These are phyloP conservation scores for Agrocybe praecox DNA, from an alignment of 768 basidiomycete species.

Conservation along the genomic window DNA sequence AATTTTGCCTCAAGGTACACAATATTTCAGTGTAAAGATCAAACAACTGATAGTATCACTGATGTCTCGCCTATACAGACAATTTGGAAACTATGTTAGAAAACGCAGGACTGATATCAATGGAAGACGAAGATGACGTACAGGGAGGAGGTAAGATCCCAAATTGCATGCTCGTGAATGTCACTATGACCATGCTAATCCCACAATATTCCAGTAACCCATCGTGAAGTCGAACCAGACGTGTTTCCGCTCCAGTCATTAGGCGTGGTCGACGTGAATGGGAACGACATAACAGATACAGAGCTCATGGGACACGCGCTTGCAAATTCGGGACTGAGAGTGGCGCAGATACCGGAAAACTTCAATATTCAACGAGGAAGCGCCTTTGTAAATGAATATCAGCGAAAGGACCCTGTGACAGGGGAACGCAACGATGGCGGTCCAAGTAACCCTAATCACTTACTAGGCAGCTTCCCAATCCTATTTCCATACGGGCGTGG, in stretches of 20 bases:
- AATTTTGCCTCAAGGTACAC: neutral
- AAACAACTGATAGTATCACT: too few species aligned
- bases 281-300: neutral
- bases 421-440: slow-evolving; percentile 23
- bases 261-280: slow-evolving; percentile 25
- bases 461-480: slow-evolving; percentile 29
- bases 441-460: slow-evolving; percentile 25
- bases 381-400: slow-evolving; percentile 31
- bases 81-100: too few species aligned
- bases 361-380: slow-evolving; percentile 15
- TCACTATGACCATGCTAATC: too few species aligned
- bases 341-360: slow-evolving; percentile 1
- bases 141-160: too few species aligned
- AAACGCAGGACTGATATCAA: too few species aligned
- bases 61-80: too few species aligned
- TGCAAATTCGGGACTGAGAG: neutral
- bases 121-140: too few species aligned
- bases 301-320: slow-evolving; percentile 27
- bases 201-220: too few species aligned
- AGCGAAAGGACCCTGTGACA: slow-evolving; percentile 2
- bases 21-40: too few species aligned
- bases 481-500: slow-evolving; percentile 39
- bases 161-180: too few species aligned
- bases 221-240: slow-evolving; percentile 1
- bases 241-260: slow-evolving; percentile 26